phyloP scores from a whole-genome alignment of 495 filamentous ascomycete genomes.

The Penicillium antarcticum region DNA sequence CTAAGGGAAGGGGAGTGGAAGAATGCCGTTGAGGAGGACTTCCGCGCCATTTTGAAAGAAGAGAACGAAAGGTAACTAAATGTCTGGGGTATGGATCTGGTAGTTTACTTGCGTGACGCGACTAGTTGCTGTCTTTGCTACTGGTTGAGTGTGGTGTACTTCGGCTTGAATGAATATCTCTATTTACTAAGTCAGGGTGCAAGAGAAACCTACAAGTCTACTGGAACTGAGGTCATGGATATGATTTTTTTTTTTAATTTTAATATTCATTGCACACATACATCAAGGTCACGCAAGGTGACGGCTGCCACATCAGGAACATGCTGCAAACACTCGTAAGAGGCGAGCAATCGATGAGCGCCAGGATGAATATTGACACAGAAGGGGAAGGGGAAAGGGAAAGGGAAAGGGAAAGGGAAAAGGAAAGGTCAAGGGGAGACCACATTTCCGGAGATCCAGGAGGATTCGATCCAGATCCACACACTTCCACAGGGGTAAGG shows the following conservation, averaged over 20 bases:
- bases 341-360: slow-evolving; percentile 30
- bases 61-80: too few species aligned
- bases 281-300: slow-evolving; percentile 26
- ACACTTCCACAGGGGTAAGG: slow-evolving; percentile 5
- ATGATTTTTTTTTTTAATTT: background rate
- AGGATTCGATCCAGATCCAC: background rate
- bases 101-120: too few species aligned
- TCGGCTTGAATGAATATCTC: too few species aligned
- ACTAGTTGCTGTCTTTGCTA: too few species aligned
- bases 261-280: slow-evolving; percentile 13
- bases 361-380: slow-evolving; percentile 25
- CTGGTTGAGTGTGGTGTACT: too few species aligned
- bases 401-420: background rate
- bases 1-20: too few species aligned
- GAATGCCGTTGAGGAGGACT: too few species aligned
- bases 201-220: background rate
- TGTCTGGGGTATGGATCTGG: too few species aligned
- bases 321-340: slow-evolving; percentile 3
- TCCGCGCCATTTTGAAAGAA: too few species aligned
- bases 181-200: too few species aligned
- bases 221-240: background rate
- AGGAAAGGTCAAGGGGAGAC: background rate
- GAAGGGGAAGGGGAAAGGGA: background rate
- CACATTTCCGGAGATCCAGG: background rate
- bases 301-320: slow-evolving; percentile 39